Conservation (phyloP, 2,329 filamentous ascomycete species). For the Verticillium alfalfae region DNA sequence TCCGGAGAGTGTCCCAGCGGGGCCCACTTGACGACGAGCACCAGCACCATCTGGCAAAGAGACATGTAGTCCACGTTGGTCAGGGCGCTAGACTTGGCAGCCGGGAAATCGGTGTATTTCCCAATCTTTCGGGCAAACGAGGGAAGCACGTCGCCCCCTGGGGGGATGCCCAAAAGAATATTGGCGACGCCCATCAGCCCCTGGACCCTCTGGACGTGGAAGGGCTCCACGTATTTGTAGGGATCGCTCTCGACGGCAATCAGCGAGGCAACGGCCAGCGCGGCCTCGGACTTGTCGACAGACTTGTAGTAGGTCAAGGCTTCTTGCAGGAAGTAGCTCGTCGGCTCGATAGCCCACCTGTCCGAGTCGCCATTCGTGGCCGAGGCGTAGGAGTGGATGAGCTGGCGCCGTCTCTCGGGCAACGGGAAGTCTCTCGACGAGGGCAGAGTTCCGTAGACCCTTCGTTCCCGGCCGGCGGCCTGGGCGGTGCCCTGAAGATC, state of each 20-base stretch:
- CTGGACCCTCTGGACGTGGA: constrained; percentile 44
- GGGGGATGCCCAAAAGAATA: constrained; percentile 43
- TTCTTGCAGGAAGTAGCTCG: constrained; percentile 38
- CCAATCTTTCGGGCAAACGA: constrained; percentile 18
- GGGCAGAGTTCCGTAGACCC: constrained; percentile 14
- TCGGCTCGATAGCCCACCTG: constrained; percentile 44
- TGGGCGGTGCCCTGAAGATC: not conserved
- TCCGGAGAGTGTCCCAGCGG: constrained; percentile 35
- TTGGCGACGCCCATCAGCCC: constrained; percentile 46
- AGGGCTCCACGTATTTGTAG: constrained; percentile 43
- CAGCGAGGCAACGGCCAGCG: constrained; percentile 42
- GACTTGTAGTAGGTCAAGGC: constrained; percentile 37
- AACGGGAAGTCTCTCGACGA: constrained; percentile 18
- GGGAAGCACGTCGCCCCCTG: constrained; percentile 24
- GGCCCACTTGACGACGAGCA: constrained; percentile 37
- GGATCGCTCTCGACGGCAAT: constrained; percentile 42
- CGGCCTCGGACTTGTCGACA: constrained; percentile 31
- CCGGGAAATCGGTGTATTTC: constrained; percentile 11
- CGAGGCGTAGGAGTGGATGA: not conserved
- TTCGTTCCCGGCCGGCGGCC: not conserved
- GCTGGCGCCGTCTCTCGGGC: constrained; percentile 2
- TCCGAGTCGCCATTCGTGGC: constrained; percentile 11
- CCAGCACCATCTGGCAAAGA: constrained; percentile 46
- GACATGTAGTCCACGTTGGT: constrained; percentile 44
- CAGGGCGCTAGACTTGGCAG: constrained; percentile 22